Evolutionary conservation across 352 stramenopile genomes (phyloP), one percentile per base, ranked within the genome.

Genomic region (Globisporangium emineosum): DNA sequence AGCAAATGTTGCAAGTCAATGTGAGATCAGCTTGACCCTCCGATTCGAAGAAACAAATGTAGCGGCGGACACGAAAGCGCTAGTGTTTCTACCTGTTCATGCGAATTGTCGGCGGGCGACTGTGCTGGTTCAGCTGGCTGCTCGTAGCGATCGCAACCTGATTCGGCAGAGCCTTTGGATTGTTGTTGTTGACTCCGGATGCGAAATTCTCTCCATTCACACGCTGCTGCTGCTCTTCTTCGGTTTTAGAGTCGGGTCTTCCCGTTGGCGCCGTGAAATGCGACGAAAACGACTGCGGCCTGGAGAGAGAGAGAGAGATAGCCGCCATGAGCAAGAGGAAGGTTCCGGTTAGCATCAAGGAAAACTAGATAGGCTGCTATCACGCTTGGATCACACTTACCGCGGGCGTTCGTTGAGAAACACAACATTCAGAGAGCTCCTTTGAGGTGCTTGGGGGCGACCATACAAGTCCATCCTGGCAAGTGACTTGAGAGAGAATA

Each of bases 381-480:
- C 13, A 21, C 40, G 19, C 32, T 19, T 53, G 33, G 5, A 23
- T 7, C n/a, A 27, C 3, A 49, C 64, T 42, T 59, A 82, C 76
- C 72, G 77, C 2, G 69, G 25, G 1, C 51, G 71, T 33, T 84
- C 69, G 30, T 84, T 81, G 6, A 83, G 73, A 57, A 83, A 83
- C 19, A 65, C 47, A 37, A 79, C 73, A 33, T 60, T 62, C 49
- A 68, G 66, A 12, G 66, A 64, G 15, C 60, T 66, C n/a, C 57
- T 62, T 45, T 55, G 71, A 42, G 68, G 69, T 12, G 60, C 59
- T 62, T 66, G 67, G 0, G 76, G 76, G n/a, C 76, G 76, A 4
- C 73, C 73, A n/a, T 83, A 83, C 51, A 68, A 60, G 59, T 83
- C 76, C 76, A 83, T 80, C 33, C 40, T 47, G 40, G 40, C 15